Evolutionary conservation across 345 rosid species (phyloP).

Genomic region (rapeseed (Brassica napus)): DNA sequence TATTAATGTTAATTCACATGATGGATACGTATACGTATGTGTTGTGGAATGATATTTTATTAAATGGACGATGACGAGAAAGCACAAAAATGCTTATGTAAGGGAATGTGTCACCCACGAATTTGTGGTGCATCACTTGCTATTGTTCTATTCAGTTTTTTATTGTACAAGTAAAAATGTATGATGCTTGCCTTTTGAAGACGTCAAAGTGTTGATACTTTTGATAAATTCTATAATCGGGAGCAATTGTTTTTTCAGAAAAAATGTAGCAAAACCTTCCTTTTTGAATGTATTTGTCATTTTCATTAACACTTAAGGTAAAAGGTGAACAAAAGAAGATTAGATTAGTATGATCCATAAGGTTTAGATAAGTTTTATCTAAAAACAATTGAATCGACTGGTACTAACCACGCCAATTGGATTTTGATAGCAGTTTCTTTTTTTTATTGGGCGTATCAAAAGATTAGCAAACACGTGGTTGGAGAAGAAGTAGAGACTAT

Average conservation of each 20-base stretch:
- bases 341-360: not conserved
- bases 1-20: not conserved
- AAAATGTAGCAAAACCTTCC: not conserved
- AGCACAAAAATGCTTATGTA: constrained; percentile 24
- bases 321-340: not conserved
- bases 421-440: not conserved
- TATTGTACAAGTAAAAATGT: not conserved
- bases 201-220: constrained; percentile 25
- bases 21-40: not conserved
- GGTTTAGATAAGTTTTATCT: constrained; percentile 6
- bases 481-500: constrained; percentile 14
- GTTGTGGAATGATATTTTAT: not conserved
- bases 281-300: not conserved
- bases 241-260: too few relatives aligned
- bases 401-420: not conserved
- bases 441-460: not conserved
- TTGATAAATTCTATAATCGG: not conserved
- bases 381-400: not conserved
- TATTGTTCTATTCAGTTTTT: not conserved
- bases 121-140: constrained; percentile 18
- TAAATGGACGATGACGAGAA: not conserved
- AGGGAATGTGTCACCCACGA: constrained; percentile 45
- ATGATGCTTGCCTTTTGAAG: constrained; percentile 30
- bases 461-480: constrained; percentile 26
- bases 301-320: not conserved